phyloP scores from a whole-genome alignment of 441 rosid species.

The Croton laevigatus region DNA sequence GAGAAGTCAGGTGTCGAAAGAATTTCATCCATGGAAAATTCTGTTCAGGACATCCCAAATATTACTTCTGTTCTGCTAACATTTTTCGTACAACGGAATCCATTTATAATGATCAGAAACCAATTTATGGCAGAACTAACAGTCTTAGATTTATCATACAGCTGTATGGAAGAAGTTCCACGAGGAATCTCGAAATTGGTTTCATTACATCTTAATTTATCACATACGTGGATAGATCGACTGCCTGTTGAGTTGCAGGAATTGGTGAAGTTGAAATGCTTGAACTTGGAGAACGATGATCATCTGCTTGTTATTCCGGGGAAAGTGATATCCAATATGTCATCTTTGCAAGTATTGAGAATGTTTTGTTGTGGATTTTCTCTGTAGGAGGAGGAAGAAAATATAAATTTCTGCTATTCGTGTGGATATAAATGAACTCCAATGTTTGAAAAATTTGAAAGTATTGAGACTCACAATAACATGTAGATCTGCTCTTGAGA shows the following conservation, averaged over 20 bases:
- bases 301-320: slow-evolving; percentile 9
- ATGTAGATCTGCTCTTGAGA: slow-evolving; percentile 13
- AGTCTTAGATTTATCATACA: slow-evolving; percentile 14
- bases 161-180: background rate
- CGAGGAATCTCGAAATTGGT: slow-evolving; percentile 14
- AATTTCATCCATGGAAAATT: background rate
- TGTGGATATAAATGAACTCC: slow-evolving; percentile 20
- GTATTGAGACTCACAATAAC: background rate
- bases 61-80: background rate
- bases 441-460: slow-evolving; percentile 16
- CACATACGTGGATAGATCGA: background rate
- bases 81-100: background rate
- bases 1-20: slow-evolving; percentile 5
- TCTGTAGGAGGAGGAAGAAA: background rate
- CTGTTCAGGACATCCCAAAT: background rate
- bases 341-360: slow-evolving; percentile 5
- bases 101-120: background rate
- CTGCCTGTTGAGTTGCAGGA: slow-evolving; percentile 22
- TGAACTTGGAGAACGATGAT: slow-evolving; percentile 22
- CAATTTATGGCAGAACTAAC: slow-evolving; percentile 5
- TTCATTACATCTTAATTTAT: slow-evolving; percentile 20
- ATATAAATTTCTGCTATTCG: background rate
- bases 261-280: slow-evolving; percentile 23
- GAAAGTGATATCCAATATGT: slow-evolving; percentile 20
- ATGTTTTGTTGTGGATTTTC: slow-evolving; percentile 12